Conservation (phyloP, 768 basidiomycete species). For the Tulasnella calospora region DNA sequence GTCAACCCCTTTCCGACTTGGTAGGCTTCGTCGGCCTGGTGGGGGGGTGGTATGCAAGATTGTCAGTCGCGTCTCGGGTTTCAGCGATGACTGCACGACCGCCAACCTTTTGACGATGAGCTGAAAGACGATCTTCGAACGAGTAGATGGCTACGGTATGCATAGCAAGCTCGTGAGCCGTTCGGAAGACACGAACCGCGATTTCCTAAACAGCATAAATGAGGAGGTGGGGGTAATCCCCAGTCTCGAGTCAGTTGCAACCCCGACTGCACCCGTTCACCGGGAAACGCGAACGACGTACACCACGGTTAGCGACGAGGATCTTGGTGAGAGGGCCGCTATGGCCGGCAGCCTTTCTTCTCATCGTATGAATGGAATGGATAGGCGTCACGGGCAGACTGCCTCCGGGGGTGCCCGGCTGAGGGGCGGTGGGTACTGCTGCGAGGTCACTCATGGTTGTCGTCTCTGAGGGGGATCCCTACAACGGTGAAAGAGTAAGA, state of each 20-base stretch:
- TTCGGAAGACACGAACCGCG: slow-evolving; percentile 96
- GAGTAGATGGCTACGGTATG: slow-evolving; percentile 99
- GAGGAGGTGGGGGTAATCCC: slow-evolving; percentile 5
- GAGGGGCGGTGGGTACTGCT: not conserved
- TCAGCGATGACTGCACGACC: not conserved
- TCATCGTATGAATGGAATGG: slow-evolving; percentile 86
- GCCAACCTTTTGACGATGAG: slow-evolving; percentile 93
- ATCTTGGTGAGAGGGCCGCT: slow-evolving; percentile 86
- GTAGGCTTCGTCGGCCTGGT: slow-evolving; percentile 94
- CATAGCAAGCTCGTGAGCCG: slow-evolving; percentile 98
- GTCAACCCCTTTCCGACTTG: slow-evolving; percentile 95
- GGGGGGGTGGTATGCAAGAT: not conserved
- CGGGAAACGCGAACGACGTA: slow-evolving; percentile 41
- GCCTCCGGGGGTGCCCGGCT: slow-evolving; percentile 3
- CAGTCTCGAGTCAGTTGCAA: not conserved
- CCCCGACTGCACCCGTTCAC: not conserved
- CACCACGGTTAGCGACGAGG: slow-evolving; percentile 87
- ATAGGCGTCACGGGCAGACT: slow-evolving; percentile 60
- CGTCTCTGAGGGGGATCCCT: not conserved
- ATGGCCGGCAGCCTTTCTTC: slow-evolving; percentile 86
- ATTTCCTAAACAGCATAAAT: slow-evolving; percentile 67
- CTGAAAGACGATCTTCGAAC: slow-evolving; percentile 90
- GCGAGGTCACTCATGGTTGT: not conserved
- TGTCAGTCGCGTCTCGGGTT: not conserved
- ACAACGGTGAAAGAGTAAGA: not conserved